Evolutionary conservation across 371 early-diverging fungal species (phyloP).

Genomic region (Rhizopus stolonifer): DNA sequence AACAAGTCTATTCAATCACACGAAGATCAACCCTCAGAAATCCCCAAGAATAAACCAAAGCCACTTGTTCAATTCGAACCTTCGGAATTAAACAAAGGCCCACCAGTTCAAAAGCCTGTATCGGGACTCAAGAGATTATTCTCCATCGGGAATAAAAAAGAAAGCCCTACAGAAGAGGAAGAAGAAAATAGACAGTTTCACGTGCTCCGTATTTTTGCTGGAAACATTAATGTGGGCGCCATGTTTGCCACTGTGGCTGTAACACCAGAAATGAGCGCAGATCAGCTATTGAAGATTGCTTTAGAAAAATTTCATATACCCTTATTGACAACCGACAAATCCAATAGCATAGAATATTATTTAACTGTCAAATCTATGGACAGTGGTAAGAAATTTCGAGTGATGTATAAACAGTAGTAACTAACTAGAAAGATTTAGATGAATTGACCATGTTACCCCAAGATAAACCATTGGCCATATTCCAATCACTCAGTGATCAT

Average conservation of each 20-base stretch:
- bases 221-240: constrained; percentile 60
- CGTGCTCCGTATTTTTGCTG: constrained; percentile 56
- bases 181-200: constrained; percentile 25
- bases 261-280: constrained; percentile 55
- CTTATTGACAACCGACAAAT: constrained; percentile 25
- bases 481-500: constrained; percentile 59
- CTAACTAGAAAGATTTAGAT: constrained; percentile 34
- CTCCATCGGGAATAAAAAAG: constrained; percentile 28
- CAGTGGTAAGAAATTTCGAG: constrained; percentile 43
- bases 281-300: constrained; percentile 53
- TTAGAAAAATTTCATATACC: constrained; percentile 59
- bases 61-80: too few species aligned
- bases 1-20: constrained; percentile 11
- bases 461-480: constrained; percentile 63
- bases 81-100: too few species aligned
- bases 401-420: not conserved
- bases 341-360: constrained; percentile 53
- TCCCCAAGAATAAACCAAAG: too few species aligned
- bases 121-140: constrained; percentile 32
- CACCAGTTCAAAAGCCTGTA: constrained; percentile 9
- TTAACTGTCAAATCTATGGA: constrained; percentile 62
- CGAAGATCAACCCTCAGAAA: not conserved
- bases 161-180: constrained; percentile 10
- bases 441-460: constrained; percentile 56
- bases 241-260: constrained; percentile 60